These are phyloP conservation scores for Bocquillonia castaneifolia DNA, from an alignment of 441 rosid genomes.

Conservation along the genomic window DNA sequence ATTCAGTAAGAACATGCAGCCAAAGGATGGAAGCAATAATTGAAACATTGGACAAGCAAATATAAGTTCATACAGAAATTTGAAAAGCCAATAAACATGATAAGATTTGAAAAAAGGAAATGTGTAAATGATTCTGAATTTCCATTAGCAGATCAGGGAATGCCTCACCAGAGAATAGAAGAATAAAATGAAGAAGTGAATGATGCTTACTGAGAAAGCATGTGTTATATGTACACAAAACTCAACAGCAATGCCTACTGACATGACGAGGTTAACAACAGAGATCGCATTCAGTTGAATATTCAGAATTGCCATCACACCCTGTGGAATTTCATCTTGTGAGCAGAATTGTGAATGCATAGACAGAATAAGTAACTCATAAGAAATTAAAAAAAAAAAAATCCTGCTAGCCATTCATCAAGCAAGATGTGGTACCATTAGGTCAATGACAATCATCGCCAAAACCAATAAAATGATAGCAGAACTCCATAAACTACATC, in stretches of 20 bases:
- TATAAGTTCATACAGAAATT: background rate
- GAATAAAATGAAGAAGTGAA: background rate
- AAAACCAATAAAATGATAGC: slow-evolving; percentile 82
- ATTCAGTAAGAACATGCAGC: slow-evolving; percentile 12
- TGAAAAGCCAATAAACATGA: background rate
- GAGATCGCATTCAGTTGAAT: slow-evolving; percentile 97
- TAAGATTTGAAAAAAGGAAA: background rate
- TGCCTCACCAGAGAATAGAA: background rate
- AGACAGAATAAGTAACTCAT: slow-evolving; percentile 16
- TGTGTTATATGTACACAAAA: slow-evolving; percentile 98
- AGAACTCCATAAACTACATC: slow-evolving; percentile 83
- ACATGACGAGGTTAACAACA: slow-evolving; percentile 91
- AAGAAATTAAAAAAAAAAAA: background rate
- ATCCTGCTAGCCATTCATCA: slow-evolving; percentile 13
- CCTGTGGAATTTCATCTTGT: slow-evolving; percentile 48
- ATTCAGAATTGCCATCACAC: slow-evolving; percentile 80
- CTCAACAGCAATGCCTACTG: slow-evolving; percentile 97
- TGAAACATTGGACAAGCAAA: background rate
- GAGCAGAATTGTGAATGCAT: slow-evolving; percentile 16
- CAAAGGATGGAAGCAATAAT: background rate
- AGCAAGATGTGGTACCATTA: slow-evolving; percentile 53
- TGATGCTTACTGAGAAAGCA: slow-evolving; percentile 72
- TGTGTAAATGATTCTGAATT: background rate
- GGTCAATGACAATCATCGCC: slow-evolving; percentile 81
- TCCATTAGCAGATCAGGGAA: background rate